phyloP scores from a whole-genome alignment of 768 basidiomycete species.

The Hortiboletus flavorubellus region DNA sequence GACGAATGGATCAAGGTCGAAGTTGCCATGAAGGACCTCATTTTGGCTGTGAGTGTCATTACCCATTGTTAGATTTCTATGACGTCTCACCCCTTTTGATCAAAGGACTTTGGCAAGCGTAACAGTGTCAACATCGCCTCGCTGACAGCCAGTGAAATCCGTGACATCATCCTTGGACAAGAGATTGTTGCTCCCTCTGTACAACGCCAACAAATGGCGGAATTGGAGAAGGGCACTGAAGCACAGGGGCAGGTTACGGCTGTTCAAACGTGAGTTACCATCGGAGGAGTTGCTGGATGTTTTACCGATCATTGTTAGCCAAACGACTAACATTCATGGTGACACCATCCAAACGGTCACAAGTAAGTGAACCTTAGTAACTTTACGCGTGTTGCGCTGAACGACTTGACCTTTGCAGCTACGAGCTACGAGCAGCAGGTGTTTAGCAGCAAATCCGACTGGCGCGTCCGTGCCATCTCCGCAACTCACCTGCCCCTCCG shows the following conservation, averaged over 20 bases:
- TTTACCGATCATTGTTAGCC: conserved; percentile 36
- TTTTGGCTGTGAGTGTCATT: conserved; percentile 61
- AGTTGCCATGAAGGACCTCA: conserved; percentile 97
- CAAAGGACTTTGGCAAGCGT: conserved; percentile 93
- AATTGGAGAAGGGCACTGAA: conserved; percentile 94
- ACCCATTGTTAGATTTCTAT: not conserved
- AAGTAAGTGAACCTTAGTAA: conserved; percentile 46
- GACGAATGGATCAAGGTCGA: conserved; percentile 99
- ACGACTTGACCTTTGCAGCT: conserved; percentile 39
- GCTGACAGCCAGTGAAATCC: conserved; percentile 91
- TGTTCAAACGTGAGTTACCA: conserved; percentile 68
- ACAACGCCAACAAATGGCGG: conserved; percentile 99
- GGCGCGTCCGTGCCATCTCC: conserved; percentile 98
- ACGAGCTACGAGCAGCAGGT: conserved; percentile 98
- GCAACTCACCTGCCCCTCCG: conserved; percentile 95
- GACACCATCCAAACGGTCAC: conserved; percentile 95
- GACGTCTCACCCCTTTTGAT: conserved; percentile 15
- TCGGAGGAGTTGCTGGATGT: not conserved
- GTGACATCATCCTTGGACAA: conserved; percentile 98
- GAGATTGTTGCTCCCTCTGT: conserved; percentile 95
- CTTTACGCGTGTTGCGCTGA: not conserved
- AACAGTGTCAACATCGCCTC: conserved; percentile 99
- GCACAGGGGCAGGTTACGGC: conserved; percentile 95
- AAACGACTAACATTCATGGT: conserved; percentile 97
- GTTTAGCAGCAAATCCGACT: conserved; percentile 99